phyloP scores from a whole-genome alignment of 1,284 basidiomycete species.

The Ceratobasidium sp. region DNA sequence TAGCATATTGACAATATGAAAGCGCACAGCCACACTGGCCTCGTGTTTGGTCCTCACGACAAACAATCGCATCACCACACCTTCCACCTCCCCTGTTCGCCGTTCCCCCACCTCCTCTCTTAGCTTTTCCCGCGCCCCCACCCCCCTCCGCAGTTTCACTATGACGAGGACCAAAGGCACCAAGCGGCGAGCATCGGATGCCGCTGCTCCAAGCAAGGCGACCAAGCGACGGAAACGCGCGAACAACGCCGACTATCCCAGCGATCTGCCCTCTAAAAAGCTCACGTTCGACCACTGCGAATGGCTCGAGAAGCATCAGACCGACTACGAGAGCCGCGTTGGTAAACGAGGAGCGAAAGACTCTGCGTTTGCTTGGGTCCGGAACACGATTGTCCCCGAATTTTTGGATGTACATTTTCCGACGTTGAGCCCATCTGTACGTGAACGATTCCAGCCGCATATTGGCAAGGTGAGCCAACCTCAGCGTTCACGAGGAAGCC shows the following conservation, averaged over 20 bases:
- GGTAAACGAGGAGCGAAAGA: neutral
- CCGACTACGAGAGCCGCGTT: neutral
- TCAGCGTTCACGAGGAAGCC: neutral
- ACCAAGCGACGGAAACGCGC: no score
- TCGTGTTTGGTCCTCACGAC: no score
- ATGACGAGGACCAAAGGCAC: no score
- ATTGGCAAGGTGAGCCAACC: neutral
- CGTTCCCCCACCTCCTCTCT: no score
- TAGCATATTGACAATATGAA: no score
- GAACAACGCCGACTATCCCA: neutral
- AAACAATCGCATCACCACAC: no score
- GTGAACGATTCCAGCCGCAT: neutral
- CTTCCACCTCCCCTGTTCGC: no score
- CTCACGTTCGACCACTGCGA: neutral
- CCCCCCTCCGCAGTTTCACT: no score
- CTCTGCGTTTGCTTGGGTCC: neutral
- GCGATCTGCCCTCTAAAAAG: neutral
- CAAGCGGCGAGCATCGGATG: no score
- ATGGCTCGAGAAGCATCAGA: neutral
- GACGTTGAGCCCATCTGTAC: neutral
- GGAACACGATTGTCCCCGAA: neutral
- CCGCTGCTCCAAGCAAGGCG: no score
- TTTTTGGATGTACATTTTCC: neutral
- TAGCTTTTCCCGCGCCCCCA: no score
- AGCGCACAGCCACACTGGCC: no score